Conservation (phyloP, 1,284 basidiomycete species). For the Malassezia psittaci region DNA sequence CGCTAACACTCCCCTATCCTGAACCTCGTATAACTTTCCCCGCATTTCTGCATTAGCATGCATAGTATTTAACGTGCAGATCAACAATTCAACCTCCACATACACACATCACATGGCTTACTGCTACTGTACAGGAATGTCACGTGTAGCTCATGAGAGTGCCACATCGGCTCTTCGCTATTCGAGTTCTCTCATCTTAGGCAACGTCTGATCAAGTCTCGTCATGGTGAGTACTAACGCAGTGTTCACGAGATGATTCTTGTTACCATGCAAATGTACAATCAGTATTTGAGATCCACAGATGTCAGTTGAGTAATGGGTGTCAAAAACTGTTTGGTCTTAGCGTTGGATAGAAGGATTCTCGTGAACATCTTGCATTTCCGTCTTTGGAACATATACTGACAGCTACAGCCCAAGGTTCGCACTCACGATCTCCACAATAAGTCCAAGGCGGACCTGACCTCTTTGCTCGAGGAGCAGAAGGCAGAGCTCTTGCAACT, state of each 20-base stretch:
- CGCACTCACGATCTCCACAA: slow-evolving; percentile 97
- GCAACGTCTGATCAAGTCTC: slow-evolving; percentile 8
- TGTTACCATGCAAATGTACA: too few relatives aligned
- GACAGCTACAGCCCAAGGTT: slow-evolving; percentile 53
- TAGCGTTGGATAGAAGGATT: neutral
- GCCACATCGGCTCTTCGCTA: neutral
- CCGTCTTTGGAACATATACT: neutral
- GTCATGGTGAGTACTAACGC: slow-evolving; percentile 15
- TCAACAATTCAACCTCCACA: neutral
- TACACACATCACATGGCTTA: neutral
- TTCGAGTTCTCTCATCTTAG: slow-evolving; percentile 3
- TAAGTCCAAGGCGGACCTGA: slow-evolving; percentile 97
- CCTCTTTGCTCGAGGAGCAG: slow-evolving; percentile 86
- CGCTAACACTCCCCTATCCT: too few relatives aligned
- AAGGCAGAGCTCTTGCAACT: slow-evolving; percentile 82
- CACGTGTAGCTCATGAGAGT: neutral
- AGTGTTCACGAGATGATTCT: neutral
- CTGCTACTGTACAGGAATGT: neutral
- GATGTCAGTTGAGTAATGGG: too few relatives aligned
- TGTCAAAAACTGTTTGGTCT: neutral
- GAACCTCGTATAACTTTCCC: too few relatives aligned
- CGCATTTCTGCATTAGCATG: too few relatives aligned
- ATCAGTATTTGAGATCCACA: too few relatives aligned
- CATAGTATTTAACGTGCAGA: too few relatives aligned
- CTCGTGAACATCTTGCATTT: neutral